Conservation (phyloP, 768 basidiomycete genomes). For the Hydnomerulius pinastri region DNA sequence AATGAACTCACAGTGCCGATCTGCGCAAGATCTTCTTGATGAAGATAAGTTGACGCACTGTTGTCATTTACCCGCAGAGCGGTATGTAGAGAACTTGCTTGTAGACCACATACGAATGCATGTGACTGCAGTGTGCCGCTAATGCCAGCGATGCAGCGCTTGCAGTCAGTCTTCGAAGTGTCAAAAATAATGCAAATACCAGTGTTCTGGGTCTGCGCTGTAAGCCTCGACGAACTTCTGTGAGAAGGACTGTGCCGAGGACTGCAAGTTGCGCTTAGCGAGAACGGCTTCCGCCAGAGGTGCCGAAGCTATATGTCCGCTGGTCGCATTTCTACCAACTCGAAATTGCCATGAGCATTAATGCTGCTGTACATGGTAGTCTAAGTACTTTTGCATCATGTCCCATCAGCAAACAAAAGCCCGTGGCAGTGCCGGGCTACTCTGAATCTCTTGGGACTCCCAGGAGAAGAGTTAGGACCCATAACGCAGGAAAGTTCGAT, state of each 20-base stretch:
- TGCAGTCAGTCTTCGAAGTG: not conserved
- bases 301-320: too few relatives aligned
- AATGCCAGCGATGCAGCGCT: not conserved
- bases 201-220: too few relatives aligned
- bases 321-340: too few relatives aligned
- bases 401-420: too few relatives aligned
- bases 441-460: conserved; percentile 1
- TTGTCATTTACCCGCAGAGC: not conserved
- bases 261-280: too few relatives aligned
- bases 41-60: not conserved
- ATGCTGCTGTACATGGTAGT: too few relatives aligned
- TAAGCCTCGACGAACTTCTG: too few relatives aligned
- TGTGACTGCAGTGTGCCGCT: conserved; percentile 4
- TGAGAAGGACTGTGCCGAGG: not conserved
- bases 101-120: not conserved
- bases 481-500: conserved; percentile 12
- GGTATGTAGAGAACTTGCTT: too few relatives aligned
- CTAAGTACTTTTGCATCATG: too few relatives aligned
- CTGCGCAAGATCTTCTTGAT: not conserved
- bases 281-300: too few relatives aligned
- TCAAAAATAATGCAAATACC: not conserved
- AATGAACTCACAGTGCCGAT: conserved; percentile 1
- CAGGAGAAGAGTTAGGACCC: conserved; percentile 7
- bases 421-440: too few relatives aligned
- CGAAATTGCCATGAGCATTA: too few relatives aligned